Evolutionary conservation across 345 rosid genomes (phyloP), one percentile per base, ranked within the genome.

Genomic region (Pseudoturritis turrita): DNA sequence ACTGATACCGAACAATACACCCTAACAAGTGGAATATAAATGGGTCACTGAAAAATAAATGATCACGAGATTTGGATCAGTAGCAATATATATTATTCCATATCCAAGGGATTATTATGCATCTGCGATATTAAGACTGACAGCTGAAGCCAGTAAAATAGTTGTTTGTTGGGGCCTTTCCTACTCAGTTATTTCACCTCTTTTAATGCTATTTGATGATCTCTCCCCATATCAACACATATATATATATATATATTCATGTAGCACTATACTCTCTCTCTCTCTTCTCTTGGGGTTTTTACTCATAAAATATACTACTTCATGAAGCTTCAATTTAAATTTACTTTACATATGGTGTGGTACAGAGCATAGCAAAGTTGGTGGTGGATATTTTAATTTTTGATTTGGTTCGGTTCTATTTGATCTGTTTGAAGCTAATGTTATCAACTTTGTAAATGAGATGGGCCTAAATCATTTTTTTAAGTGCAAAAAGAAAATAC

Each of bases 131-230:
- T 72, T 53, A 35, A 73, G 49, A 45, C 46, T 73, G 77, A 73
- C 77, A 72, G 76, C 70, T 53, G 39, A 72, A 72, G 28, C 70
- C 56, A 53, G 76, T 63, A 33, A 60, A 62, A 43, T 43, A 41
- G 64, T 17, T 62, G 63, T 62, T 62, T 62, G 70, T 40, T 51
- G 61, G 61, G 61, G 43, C 45, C 37, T 62, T 62, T 28, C 54
- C 40, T 19, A 3, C 44, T 72, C 69, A 72, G 3, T 62, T 53
- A 63, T 13, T 62, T 63, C 29, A 63, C 64, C 40, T 33, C 63
- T 53, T 37, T 53, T 44, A 62, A 72, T 53, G 47, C 43, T 52
- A 12, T 51, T 36, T 39, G n/a, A n/a, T 29, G 35, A 5, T 29
- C 7, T 51, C 33, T 52, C 62, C 10, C 62, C 53, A 39, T 36